Evolutionary conservation across 257 asterid genomes (phyloP), one percentile per base, ranked within the genome.

Genomic region (Solanum virginianum): DNA sequence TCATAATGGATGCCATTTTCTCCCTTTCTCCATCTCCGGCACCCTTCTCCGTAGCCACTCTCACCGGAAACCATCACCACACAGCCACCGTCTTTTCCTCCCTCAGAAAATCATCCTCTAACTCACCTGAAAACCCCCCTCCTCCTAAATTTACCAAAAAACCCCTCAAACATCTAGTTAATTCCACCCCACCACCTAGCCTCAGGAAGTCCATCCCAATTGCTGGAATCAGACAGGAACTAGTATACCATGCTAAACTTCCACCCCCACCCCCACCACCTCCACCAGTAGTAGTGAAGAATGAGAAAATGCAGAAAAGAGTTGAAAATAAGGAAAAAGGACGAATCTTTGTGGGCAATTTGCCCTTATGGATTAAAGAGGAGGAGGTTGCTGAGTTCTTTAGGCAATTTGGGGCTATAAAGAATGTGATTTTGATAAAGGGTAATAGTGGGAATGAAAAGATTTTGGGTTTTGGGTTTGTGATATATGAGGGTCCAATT

Each of bases 381-480:
- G 63, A 47, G 51, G 97, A 95, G 87, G 86, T 96, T n/a, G 80
- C 88, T 6, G 98, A 96, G 92, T 96, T 93, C 83, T 96, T 96
- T 89, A 89, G 98, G 92, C 99, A 96, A 75, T 95, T 96, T 89
- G 99, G 99, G 83, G 94, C 93, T 7, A 94, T 96, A 29, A 90
- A 91, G 89, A 94, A 91, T 85, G 98, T 95, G 88, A 89, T 94
- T 88, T 59, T 96, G 88, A 88, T 93, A 62, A 95, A 93, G 91
- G 99, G 96, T 9, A 91, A 89, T 81, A 89, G 92, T 87, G 97
- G 94, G 59, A 80, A 90, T 29, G 98, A 94, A 91, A 92, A 91
- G 88, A 96, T 94, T 86, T 90, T 93, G 97, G 99, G 99, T 17
- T 96, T 92, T 90, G 99, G 98, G 84, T 96, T 96, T 87, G 97